phyloP scores from a whole-genome alignment of 1,139 yeast genomes.

The Diutina scorzettiae region DNA sequence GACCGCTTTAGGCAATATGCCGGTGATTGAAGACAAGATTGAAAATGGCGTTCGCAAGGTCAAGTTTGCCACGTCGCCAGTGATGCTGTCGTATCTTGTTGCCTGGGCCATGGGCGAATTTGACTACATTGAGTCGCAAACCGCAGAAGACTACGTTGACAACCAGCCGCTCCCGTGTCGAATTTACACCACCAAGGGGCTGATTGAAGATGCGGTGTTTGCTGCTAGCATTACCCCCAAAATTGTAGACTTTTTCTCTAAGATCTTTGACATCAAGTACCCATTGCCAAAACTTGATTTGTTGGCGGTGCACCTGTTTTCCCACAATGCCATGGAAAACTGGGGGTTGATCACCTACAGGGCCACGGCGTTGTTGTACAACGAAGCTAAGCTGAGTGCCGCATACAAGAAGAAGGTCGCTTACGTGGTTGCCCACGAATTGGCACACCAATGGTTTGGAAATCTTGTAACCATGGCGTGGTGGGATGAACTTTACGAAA shows the following conservation, averaged over 20 bases:
- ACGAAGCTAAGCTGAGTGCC: conserved; percentile 34
- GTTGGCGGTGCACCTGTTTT: conserved; percentile 45
- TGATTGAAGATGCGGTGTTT: conserved; percentile 39
- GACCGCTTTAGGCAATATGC: conserved; percentile 9
- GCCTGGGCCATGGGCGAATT: conserved; percentile 13
- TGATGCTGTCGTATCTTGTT: conserved; percentile 13
- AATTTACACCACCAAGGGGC: conserved; percentile 63
- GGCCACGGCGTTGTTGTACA: conserved; percentile 39
- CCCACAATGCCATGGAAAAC: conserved; percentile 55
- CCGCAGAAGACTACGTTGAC: conserved; percentile 22
- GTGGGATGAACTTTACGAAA: conserved; percentile 56
- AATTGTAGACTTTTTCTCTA: conserved; percentile 39
- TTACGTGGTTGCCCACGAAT: conserved; percentile 48
- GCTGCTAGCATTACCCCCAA: conserved; percentile 36
- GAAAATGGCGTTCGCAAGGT: neutral
- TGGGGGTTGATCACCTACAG: conserved; percentile 48
- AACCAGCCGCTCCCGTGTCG: conserved; percentile 53
- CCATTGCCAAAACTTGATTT: conserved; percentile 51
- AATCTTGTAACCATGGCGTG: conserved; percentile 51
- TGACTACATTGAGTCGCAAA: conserved; percentile 15
- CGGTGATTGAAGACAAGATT: conserved; percentile 5
- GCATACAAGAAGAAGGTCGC: conserved; percentile 36
- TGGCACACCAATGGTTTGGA: conserved; percentile 61
- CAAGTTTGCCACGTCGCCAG: conserved; percentile 9
- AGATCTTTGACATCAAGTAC: conserved; percentile 41